A percentile compares a stretch with the other conserved stretches of the same genome.
Evolutionary conservation across 2,329 filamentous ascomycete species (phyloP).

Genomic region (Microdochium paspali): DNA sequence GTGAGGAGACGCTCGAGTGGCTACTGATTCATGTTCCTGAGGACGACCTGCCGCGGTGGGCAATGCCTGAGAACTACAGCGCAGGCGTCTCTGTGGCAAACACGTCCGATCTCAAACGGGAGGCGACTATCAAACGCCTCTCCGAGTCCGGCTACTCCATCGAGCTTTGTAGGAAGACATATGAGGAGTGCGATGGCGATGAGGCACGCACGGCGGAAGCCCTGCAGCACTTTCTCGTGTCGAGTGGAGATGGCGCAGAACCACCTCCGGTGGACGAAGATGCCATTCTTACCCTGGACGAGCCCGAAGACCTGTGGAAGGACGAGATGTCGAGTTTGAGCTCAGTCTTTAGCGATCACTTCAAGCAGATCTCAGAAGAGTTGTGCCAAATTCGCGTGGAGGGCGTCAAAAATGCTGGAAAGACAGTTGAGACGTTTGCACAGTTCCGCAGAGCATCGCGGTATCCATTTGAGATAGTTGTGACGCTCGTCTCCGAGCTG

Average conservation of each 20-base stretch:
- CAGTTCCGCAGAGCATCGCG: conserved; percentile 63
- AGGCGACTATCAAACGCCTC: conserved; percentile 74
- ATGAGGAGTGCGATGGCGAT: conserved; percentile 61
- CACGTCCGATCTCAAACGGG: conserved; percentile 63
- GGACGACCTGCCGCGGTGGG: conserved; percentile 90
- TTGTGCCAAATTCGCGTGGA: conserved; percentile 63
- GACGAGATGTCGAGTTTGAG: conserved; percentile 79
- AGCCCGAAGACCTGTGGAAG: conserved; percentile 61
- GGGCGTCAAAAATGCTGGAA: conserved; percentile 38
- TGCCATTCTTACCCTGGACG: conserved; percentile 21
- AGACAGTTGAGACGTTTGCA: conserved; percentile 41
- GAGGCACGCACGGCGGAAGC: conserved; percentile 70
- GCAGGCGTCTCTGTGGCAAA: conserved; percentile 83
- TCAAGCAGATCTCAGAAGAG: conserved; percentile 47
- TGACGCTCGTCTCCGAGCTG: conserved; percentile 61
- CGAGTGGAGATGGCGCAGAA: conserved; percentile 26
- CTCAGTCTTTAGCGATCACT: conserved; percentile 75
- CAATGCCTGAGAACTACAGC: conserved; percentile 82
- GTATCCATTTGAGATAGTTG: conserved; percentile 64
- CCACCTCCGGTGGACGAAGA: conserved; percentile 5
- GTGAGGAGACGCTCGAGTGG: conserved; percentile 92
- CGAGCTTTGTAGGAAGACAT: conserved; percentile 72
- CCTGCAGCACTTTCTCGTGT: conserved; percentile 63
- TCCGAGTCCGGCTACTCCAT: conserved; percentile 74
- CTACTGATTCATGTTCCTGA: conserved; percentile 93